phyloP scores from a whole-genome alignment of 2,329 filamentous ascomycete genomes.

The Cordyceps fumosorosea region DNA sequence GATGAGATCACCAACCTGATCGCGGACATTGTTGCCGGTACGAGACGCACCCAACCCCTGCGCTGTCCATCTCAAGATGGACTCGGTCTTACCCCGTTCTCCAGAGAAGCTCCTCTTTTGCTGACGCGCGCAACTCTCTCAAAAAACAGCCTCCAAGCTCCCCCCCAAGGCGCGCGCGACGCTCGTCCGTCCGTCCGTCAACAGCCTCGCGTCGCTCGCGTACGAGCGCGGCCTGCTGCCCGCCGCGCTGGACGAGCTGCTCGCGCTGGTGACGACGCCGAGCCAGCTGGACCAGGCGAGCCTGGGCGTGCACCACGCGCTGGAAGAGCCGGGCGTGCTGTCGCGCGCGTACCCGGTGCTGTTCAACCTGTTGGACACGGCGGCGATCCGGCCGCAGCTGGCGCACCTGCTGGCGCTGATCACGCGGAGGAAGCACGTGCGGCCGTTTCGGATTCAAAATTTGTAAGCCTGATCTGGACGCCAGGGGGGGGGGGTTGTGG shows the following conservation, averaged over 20 bases:
- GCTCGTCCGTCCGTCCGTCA: conserved; percentile 57
- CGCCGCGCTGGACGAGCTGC: conserved; percentile 52
- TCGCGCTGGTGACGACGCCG: conserved; percentile 60
- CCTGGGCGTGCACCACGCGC: conserved; percentile 61
- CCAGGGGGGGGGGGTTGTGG: background rate
- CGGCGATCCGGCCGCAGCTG: conserved; percentile 60
- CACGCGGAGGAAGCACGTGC: conserved; percentile 75
- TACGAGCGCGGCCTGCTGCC: conserved; percentile 63
- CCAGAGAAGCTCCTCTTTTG: background rate
- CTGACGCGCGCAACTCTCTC: background rate
- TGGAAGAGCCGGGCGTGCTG: conserved; percentile 57
- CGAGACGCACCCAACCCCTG: background rate
- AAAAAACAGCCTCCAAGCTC: conserved; percentile 44
- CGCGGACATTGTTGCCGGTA: conserved; percentile 27
- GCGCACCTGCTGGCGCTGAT: conserved; percentile 75
- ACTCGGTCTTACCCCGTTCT: background rate
- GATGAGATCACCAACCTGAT: conserved; percentile 30
- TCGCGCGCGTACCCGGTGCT: conserved; percentile 67
- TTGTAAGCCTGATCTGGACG: conserved; percentile 42
- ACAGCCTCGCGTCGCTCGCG: conserved; percentile 54
- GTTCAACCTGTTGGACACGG: conserved; percentile 77
- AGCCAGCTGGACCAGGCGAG: conserved; percentile 72
- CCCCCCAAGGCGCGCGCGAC: conserved; percentile 60
- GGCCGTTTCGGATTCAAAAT: conserved; percentile 74
- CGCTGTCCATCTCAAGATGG: background rate